A percentile compares a stretch with the other conserved stretches of the same genome.
These are phyloP conservation scores for Trichoderma reesei DNA, from an alignment of 495 filamentous ascomycete species.

Conservation along the genomic window DNA sequence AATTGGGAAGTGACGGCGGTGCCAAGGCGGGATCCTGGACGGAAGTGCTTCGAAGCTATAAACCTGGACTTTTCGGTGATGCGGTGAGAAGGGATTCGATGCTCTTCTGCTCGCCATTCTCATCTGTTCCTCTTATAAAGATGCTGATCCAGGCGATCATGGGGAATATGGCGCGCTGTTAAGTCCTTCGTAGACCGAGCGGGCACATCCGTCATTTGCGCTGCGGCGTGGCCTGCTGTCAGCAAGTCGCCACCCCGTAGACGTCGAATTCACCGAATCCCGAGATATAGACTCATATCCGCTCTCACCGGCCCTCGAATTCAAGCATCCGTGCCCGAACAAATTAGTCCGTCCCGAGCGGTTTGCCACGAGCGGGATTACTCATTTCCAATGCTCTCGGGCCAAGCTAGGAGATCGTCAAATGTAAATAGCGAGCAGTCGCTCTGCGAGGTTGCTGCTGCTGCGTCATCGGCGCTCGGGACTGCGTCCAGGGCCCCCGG, in stretches of 20 bases:
- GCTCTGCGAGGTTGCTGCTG: background rate
- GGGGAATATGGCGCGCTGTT: background rate
- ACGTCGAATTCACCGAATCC: background rate
- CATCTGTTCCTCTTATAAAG: background rate
- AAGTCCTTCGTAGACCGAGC: constrained; percentile 1
- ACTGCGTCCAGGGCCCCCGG: background rate
- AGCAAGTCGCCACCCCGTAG: background rate
- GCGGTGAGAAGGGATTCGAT: too few relatives aligned
- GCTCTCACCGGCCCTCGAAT: background rate
- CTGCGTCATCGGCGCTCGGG: background rate
- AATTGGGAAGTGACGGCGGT: background rate
- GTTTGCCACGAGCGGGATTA: background rate
- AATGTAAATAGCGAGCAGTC: background rate
- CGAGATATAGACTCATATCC: background rate
- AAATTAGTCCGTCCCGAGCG: background rate
- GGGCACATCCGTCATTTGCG: background rate
- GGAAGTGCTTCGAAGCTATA: too few relatives aligned
- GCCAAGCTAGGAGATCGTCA: constrained; percentile 2
- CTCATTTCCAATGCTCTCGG: background rate
- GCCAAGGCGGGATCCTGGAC: background rate
- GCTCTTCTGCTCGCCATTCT: background rate
- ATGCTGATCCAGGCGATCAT: too few relatives aligned
- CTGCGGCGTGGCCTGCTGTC: background rate
- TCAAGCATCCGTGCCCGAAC: background rate
- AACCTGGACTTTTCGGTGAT: too few relatives aligned